Base-by-base conservation (phyloP, 2,329 filamentous ascomycete genomes). In the Ceratocystis destructans region DNA sequence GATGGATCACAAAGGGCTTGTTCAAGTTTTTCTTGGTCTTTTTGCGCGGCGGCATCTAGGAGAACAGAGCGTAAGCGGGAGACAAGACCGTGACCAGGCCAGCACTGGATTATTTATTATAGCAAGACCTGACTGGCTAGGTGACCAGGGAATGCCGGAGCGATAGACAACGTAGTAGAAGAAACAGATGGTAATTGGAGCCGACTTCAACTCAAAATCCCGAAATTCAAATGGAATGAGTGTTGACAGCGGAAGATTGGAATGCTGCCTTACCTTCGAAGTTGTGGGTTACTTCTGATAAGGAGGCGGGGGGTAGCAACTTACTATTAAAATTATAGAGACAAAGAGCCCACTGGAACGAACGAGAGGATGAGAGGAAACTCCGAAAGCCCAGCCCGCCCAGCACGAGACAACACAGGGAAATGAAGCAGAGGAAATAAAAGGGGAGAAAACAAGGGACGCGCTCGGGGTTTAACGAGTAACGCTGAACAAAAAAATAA, bases 1-100 rank as follows among this genome's bases (percentile, higher is more conserved):
- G 66, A 48, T 65, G 66, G 46, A 67, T 67, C 48, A 65, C 66
- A 62, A 67, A 67, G 44, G 5, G 61, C 48, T 65, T 61, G 55
- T 59, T 59, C 55, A 37, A 25, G 20, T 65, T 63, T 48, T 67
- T 67, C 28, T 62, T 55, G 44, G 53, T 28, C 53, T 67, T 67
- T 48, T 57, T 67, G 46, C 66, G 66, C 33, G 64, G 66, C 33
- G 66, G 63, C 66, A 67, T 67, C 59, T 67, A 67, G 63, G 61
- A 57, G 31, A 57, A 45, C 12, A 62, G 45, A 62, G 37, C 20
- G 50, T 44, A 28, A 61, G 44, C 55, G 55, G 55, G 55, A 59
- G 55, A 59, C 55, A 33, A 31, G 28, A 59, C 25, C 55, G 7
- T n/a, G 31, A n/a, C 55, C 12, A 59, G 37, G 55, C 31, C 8